Evolutionary conservation across 441 rosid species (phyloP).

Genomic region (Raphanus hybrid): DNA sequence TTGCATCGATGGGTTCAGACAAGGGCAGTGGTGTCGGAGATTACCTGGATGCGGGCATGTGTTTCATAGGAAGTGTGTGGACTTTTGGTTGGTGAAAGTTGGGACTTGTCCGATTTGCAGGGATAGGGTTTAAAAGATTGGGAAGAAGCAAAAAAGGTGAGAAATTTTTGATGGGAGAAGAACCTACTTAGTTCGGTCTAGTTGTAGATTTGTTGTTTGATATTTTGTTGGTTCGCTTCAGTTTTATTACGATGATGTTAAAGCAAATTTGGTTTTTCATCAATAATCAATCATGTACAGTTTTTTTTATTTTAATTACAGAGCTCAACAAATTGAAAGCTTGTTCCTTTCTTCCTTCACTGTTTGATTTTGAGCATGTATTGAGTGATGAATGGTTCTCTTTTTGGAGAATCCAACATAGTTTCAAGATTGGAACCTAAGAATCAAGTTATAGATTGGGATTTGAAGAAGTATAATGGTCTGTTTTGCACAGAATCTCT

Average conservation of each 20-base stretch:
- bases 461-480: too few relatives aligned
- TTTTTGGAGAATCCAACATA: constrained; percentile 9
- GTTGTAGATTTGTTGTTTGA: constrained; percentile 35
- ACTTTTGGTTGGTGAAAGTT: constrained; percentile 73
- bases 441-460: background rate
- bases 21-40: constrained; percentile 81
- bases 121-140: constrained; percentile 41
- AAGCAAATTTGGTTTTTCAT: constrained; percentile 17
- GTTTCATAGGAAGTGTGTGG: constrained; percentile 74
- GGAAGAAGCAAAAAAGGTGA: constrained; percentile 21
- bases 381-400: background rate
- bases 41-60: constrained; percentile 66
- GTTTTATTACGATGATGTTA: background rate
- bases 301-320: background rate
- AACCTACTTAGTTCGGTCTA: constrained; percentile 6
- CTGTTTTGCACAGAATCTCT: too few relatives aligned
- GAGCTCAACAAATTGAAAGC: constrained; percentile 15
- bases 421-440: constrained; percentile 6
- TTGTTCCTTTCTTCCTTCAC: constrained; percentile 8
- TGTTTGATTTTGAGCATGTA: background rate
- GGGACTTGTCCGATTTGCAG: constrained; percentile 73
- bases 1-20: constrained; percentile 65
- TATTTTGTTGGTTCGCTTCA: background rate
- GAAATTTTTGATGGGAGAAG: constrained; percentile 32
- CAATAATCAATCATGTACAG: constrained; percentile 30